Conservation (phyloP, 805 yeast species). For the Myxozyma neglecta region DNA sequence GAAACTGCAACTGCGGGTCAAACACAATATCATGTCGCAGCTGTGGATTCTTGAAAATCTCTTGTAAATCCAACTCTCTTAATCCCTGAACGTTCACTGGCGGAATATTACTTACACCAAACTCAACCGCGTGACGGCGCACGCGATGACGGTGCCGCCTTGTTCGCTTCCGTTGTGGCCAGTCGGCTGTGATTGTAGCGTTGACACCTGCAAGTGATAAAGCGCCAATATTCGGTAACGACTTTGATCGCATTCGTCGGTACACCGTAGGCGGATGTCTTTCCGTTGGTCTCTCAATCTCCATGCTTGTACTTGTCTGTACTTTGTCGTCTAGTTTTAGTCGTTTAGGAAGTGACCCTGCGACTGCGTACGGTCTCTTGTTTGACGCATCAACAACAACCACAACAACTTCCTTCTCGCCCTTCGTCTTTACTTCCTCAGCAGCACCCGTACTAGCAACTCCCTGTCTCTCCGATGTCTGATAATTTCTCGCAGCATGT, state of each 20-base stretch:
- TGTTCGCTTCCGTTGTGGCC: constrained; percentile 2
- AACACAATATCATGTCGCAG: constrained; percentile 88
- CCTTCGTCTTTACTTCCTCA: background rate
- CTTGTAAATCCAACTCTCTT: constrained; percentile 83
- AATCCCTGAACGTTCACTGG: constrained; percentile 81
- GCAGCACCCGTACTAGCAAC: constrained; percentile 1
- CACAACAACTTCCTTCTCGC: background rate
- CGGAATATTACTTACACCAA: constrained; percentile 45
- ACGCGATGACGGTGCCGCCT: constrained; percentile 5
- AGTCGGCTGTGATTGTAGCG: constrained; percentile 3
- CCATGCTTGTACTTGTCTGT: background rate
- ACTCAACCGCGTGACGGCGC: constrained; percentile 6
- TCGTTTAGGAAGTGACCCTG: constrained; percentile 1
- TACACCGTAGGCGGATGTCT: constrained; percentile 18
- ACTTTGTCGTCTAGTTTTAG: constrained; percentile 7
- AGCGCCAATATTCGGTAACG: constrained; percentile 25
- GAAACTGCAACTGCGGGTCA: constrained; percentile 87
- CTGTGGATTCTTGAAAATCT: constrained; percentile 87
- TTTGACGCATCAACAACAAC: background rate
- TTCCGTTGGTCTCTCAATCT: background rate
- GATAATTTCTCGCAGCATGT: constrained; percentile 13
- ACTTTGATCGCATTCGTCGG: constrained; percentile 30
- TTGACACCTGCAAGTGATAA: constrained; percentile 6
- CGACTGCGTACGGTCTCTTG: constrained; percentile 8
- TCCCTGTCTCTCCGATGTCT: constrained; percentile 9